Evolutionary conservation across 1,284 basidiomycete genomes (phyloP).

Genomic region (Malassezia obtusa): DNA sequence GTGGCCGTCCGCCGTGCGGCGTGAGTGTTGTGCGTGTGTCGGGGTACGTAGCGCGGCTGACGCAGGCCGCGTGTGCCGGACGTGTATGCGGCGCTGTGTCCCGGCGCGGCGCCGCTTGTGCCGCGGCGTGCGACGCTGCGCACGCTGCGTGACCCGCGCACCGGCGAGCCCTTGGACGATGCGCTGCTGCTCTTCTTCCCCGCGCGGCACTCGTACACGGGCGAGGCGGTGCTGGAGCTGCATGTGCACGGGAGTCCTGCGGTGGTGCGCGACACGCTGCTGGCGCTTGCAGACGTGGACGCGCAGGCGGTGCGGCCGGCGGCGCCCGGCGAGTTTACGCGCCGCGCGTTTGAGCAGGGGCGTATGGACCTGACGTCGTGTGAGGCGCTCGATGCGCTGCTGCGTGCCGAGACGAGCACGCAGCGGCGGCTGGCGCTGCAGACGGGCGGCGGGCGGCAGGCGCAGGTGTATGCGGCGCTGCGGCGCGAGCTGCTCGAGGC

Average conservation of each 20-base stretch:
- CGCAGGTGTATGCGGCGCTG: constrained; percentile 57
- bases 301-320: constrained; percentile 55
- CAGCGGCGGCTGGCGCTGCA: constrained; percentile 65
- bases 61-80: constrained; percentile 8
- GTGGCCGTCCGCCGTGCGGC: constrained; percentile 69
- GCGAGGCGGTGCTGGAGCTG: constrained; percentile 70
- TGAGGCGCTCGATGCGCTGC: constrained; percentile 70
- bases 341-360: constrained; percentile 66
- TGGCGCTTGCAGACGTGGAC: constrained; percentile 55
- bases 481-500: constrained; percentile 60
- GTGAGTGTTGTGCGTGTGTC: constrained; percentile 71
- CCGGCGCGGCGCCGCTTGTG: constrained; percentile 43
- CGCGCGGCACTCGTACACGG: constrained; percentile 60
- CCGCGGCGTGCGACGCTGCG: constrained; percentile 65
- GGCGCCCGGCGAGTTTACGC: constrained; percentile 75
- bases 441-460: constrained; percentile 56
- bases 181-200: constrained; percentile 66
- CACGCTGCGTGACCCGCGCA: constrained; percentile 59
- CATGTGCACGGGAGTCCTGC: constrained; percentile 80
- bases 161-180: constrained; percentile 62
- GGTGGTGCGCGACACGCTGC: constrained; percentile 61
- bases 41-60: constrained; percentile 51
- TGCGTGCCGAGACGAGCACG: constrained; percentile 71
- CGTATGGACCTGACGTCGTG: constrained; percentile 72
- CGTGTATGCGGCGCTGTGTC: constrained; percentile 58